Percentiles rank a stretch among this genome's conserved stretches.
These are phyloP conservation scores for Globisporangium irregulare DNA, from an alignment of 352 stramenopile genomes.

Conservation along the genomic window DNA sequence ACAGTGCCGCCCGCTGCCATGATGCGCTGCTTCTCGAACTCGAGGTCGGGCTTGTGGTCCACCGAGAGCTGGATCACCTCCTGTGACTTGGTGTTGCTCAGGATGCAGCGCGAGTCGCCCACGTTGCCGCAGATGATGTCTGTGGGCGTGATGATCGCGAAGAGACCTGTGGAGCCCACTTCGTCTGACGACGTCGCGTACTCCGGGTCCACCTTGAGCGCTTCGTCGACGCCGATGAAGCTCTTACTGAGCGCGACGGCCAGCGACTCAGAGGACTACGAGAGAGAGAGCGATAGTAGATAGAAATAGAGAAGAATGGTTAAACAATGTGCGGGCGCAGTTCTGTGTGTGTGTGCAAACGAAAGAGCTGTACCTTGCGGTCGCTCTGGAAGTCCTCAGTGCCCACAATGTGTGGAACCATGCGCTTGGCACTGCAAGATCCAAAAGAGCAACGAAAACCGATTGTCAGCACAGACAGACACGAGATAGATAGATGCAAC, in stretches of 20 bases:
- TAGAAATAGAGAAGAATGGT: no score
- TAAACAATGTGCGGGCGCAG: not conserved
- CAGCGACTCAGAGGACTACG: constrained; percentile 59
- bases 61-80: constrained; percentile 80
- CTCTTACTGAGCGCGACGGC: constrained; percentile 69
- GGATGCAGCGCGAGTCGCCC: constrained; percentile 80
- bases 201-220: constrained; percentile 68
- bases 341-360: not conserved
- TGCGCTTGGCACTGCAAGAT: constrained; percentile 55
- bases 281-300: no score
- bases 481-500: not conserved
- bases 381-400: constrained; percentile 79
- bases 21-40: constrained; percentile 87
- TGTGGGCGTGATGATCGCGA: constrained; percentile 78
- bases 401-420: constrained; percentile 54
- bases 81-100: constrained; percentile 70
- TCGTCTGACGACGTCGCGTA: constrained; percentile 65
- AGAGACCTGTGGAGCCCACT: constrained; percentile 76
- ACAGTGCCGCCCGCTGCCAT: constrained; percentile 78
- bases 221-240: constrained; percentile 73
- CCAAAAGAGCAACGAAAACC: not conserved
- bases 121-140: constrained; percentile 85
- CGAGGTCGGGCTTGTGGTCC: constrained; percentile 84
- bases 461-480: not conserved
- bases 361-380: constrained; percentile 28